Percentiles rank a stretch among this genome's conserved stretches.
These are phyloP conservation scores for Sungouiozyma ichnusensis DNA, from an alignment of 805 yeast genomes.

Conservation along the genomic window DNA sequence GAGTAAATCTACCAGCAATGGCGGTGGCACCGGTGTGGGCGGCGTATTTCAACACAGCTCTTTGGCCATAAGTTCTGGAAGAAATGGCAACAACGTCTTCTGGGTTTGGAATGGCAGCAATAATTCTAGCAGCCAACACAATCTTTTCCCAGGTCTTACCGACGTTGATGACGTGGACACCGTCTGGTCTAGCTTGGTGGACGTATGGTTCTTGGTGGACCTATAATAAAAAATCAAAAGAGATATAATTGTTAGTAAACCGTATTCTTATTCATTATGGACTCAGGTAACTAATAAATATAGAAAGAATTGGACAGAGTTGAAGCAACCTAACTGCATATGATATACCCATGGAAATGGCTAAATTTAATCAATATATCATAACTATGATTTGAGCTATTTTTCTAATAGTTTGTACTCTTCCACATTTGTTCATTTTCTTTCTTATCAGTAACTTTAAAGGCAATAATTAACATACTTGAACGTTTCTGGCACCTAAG, in stretches of 20 bases:
- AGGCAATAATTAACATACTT: conserved; percentile 60
- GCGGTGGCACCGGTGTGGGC: conserved; percentile 99
- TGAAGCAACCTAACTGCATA: no score
- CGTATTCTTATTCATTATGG: no score
- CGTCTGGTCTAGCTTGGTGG: conserved; percentile 98
- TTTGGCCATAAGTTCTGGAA: conserved; percentile 98
- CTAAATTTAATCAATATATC: no score
- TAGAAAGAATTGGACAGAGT: no score
- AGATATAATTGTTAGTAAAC: conserved; percentile 6
- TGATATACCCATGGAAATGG: no score
- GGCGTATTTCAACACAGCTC: conserved; percentile 98
- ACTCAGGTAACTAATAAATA: no score
- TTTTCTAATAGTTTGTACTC: no score
- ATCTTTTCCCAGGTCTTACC: conserved; percentile 99
- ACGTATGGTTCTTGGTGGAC: conserved; percentile 43
- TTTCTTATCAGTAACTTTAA: no score
- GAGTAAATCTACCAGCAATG: conserved; percentile 99
- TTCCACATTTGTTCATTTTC: no score
- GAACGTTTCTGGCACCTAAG: conserved; percentile 99
- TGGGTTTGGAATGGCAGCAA: conserved; percentile 98
- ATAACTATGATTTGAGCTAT: no score
- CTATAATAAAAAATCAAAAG: conserved; percentile 5
- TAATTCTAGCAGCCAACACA: conserved; percentile 97
- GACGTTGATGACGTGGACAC: conserved; percentile 96
- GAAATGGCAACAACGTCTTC: conserved; percentile 97